These are phyloP conservation scores for Colletotrichum tropicicola DNA, from an alignment of 2,329 filamentous ascomycete genomes.

Conservation along the genomic window DNA sequence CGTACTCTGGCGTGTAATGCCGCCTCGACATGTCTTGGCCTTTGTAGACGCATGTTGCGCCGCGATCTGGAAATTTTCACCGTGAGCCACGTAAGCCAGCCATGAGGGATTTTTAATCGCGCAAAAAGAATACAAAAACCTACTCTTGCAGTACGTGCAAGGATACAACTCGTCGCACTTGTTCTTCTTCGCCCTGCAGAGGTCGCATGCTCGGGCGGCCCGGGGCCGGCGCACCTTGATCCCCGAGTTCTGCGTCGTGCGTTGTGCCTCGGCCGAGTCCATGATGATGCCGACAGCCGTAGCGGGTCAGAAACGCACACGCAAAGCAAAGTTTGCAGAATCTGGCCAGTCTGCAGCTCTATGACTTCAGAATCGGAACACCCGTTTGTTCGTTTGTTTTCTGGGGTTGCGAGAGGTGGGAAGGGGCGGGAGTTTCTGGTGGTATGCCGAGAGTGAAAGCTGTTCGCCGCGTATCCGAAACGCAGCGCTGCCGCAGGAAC, in stretches of 20 bases:
- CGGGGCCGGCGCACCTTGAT: conserved; percentile 28
- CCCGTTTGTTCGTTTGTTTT: background rate
- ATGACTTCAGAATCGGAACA: conserved; percentile 13
- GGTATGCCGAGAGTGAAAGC: conserved; percentile 12
- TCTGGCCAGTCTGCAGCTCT: background rate
- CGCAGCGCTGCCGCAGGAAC: conserved; percentile 15
- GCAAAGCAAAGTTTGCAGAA: background rate
- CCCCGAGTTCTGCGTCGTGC: conserved; percentile 26
- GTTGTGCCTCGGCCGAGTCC: conserved; percentile 17
- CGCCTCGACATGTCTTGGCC: conserved; percentile 35
- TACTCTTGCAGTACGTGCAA: conserved; percentile 53
- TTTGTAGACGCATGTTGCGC: conserved; percentile 39
- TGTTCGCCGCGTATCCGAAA: conserved; percentile 18
- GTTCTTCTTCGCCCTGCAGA: conserved; percentile 25
- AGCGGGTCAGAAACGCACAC: background rate
- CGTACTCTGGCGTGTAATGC: conserved; percentile 35
- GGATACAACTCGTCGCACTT: conserved; percentile 32
- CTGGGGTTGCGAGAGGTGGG: background rate
- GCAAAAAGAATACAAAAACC: conserved; percentile 22
- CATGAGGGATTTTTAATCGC: background rate
- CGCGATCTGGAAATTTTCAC: conserved; percentile 20
- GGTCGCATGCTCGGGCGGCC: conserved; percentile 25
- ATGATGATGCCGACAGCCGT: background rate
- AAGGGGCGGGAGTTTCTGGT: background rate
- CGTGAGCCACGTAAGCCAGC: background rate